Evolutionary conservation across 2,329 filamentous ascomycete species (phyloP).

Genomic region (Ophiocordyceps camponoti-floridani): DNA sequence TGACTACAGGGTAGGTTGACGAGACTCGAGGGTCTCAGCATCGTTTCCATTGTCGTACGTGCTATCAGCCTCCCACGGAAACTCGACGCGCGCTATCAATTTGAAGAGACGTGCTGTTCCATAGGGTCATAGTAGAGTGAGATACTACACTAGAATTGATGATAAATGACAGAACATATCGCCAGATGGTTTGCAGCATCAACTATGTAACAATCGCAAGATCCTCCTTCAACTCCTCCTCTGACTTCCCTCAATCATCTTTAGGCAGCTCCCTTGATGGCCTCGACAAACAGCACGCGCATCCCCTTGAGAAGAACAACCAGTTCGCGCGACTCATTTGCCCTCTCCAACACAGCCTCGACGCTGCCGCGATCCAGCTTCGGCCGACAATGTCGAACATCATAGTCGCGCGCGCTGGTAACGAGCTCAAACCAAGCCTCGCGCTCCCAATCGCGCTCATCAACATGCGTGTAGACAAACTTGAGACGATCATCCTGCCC

Average conservation of each 20-base stretch:
- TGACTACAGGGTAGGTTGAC: conserved; percentile 1
- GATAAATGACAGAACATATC: no score
- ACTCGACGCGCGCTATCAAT: no score
- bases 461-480: conserved; percentile 75
- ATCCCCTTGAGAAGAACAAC: conserved; percentile 62
- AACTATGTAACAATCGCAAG: no score
- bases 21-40: background rate
- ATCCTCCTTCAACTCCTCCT: no score
- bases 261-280: no score
- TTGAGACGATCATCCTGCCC: conserved; percentile 71
- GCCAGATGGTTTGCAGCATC: no score
- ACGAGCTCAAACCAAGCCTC: conserved; percentile 91
- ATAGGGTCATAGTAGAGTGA: no score
- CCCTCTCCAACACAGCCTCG: conserved; percentile 55
- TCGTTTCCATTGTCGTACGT: no score
- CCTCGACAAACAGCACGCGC: conserved; percentile 59
- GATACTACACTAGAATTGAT: no score
- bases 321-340: conserved; percentile 69
- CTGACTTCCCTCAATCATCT: no score
- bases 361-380: conserved; percentile 66
- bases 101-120: no score
- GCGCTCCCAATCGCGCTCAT: conserved; percentile 71
- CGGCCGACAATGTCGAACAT: conserved; percentile 63
- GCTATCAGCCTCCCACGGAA: no score
- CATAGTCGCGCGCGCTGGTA: conserved; percentile 67